Percentiles rank a stretch among this genome's conserved stretches.
Conservation (phyloP, 202 grass and related monocot species). For the Panicum hallii region DNA sequence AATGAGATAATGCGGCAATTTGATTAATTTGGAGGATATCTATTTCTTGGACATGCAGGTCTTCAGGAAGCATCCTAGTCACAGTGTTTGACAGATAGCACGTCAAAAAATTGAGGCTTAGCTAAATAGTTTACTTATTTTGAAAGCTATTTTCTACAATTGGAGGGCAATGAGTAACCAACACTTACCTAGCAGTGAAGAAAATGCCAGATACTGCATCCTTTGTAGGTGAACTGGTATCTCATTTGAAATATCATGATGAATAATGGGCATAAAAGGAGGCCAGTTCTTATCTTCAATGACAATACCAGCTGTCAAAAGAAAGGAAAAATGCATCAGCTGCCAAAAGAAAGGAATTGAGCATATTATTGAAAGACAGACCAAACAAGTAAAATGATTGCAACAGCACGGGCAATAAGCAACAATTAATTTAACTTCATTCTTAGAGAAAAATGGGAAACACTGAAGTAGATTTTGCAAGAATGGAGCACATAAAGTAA, state of each 20-base stretch:
- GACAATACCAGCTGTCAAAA: slow-evolving; percentile 78
- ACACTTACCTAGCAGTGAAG: slow-evolving; percentile 81
- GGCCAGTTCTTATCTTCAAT: slow-evolving; percentile 92
- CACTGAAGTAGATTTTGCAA: slow-evolving; percentile 25
- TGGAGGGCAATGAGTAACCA: background rate
- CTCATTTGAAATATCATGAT: slow-evolving; percentile 96
- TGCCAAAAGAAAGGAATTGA: background rate
- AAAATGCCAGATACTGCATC: slow-evolving; percentile 93
- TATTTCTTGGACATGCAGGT: background rate
- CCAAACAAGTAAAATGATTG: slow-evolving; percentile 14
- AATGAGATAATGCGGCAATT: background rate
- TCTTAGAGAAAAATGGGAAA: background rate
- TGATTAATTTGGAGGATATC: background rate
- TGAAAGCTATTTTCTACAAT: background rate
- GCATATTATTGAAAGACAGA: background rate
- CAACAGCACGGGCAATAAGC: slow-evolving; percentile 7
- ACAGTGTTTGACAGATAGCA: background rate
- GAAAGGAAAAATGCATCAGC: background rate
- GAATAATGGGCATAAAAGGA: slow-evolving; percentile 89
- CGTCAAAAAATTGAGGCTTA: background rate
- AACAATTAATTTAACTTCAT: slow-evolving; percentile 2
- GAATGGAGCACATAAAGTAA: slow-evolving; percentile 9
- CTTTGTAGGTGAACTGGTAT: slow-evolving; percentile 84
- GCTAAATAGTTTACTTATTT: slow-evolving; percentile 24
- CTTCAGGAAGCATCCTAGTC: background rate